Percentiles rank a stretch among this genome's conserved stretches.
These are phyloP conservation scores for Clavulina sp. DNA, from an alignment of 768 basidiomycete species.

Conservation along the genomic window DNA sequence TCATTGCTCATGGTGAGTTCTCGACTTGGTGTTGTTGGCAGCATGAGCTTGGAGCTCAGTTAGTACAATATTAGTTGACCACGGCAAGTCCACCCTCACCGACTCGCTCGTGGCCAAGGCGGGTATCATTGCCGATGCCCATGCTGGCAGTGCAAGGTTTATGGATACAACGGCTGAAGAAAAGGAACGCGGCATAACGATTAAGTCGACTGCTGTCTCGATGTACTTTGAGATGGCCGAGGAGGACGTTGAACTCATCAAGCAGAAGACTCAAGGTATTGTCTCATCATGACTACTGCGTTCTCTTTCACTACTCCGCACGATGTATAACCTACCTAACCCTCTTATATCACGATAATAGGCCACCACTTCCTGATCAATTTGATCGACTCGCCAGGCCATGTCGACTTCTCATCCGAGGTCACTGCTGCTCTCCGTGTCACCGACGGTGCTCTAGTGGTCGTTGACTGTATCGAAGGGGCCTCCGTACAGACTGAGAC, in stretches of 20 bases:
- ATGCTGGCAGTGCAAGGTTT: conserved; percentile 93
- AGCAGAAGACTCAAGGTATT: conserved; percentile 86
- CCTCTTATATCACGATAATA: too few relatives aligned
- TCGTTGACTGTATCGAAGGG: conserved; percentile 98
- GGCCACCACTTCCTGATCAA: conserved; percentile 98
- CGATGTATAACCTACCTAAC: background rate
- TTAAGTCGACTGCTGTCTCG: conserved; percentile 98
- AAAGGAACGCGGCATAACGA: conserved; percentile 99
- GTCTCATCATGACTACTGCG: conserved; percentile 1
- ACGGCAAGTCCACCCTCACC: conserved; percentile 98
- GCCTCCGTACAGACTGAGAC: conserved; percentile 99
- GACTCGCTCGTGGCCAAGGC: conserved; percentile 99
- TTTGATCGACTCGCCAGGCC: conserved; percentile 97
- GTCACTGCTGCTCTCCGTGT: conserved; percentile 99
- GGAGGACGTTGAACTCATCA: conserved; percentile 69
- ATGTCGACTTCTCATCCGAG: conserved; percentile 99
- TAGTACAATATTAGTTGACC: conserved; percentile 52
- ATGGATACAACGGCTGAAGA: conserved; percentile 96
- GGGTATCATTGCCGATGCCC: conserved; percentile 89
- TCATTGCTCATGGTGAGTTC: background rate
- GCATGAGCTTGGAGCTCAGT: background rate
- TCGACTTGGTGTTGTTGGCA: background rate
- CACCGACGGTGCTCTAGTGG: conserved; percentile 97
- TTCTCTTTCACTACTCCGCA: background rate
- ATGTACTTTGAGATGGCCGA: conserved; percentile 97